Conservation (phyloP, 2,329 filamentous ascomycete species). For the Aspergillus uvarum region DNA sequence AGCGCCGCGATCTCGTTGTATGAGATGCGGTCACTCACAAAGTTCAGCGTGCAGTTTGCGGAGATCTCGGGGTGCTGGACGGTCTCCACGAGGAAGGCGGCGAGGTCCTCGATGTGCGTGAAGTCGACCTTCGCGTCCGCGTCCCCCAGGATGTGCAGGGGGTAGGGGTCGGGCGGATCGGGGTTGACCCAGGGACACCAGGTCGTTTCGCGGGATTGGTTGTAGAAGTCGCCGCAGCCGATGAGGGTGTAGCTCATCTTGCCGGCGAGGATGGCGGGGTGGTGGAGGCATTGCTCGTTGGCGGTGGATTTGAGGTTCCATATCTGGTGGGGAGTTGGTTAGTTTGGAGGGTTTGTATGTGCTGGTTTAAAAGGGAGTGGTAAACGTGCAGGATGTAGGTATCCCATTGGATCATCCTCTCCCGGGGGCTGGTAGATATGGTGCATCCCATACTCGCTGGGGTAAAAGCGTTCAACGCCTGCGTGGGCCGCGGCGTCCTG, state of each 20-base stretch:
- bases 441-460: background rate
- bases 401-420: background rate
- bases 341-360: background rate
- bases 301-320: background rate
- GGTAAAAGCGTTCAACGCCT: background rate
- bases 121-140: slow-evolving; percentile 25
- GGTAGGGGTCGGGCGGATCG: slow-evolving; percentile 18
- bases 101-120: slow-evolving; percentile 28
- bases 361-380: background rate
- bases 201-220: slow-evolving; percentile 27
- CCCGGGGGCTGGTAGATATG: background rate
- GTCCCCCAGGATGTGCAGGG: slow-evolving; percentile 25
- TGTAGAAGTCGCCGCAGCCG: slow-evolving; percentile 34
- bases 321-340: background rate
- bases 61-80: slow-evolving; percentile 23
- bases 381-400: background rate
- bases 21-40: slow-evolving; percentile 26
- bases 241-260: slow-evolving; percentile 30
- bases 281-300: background rate
- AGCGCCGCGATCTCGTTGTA: slow-evolving; percentile 22
- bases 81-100: slow-evolving; percentile 25
- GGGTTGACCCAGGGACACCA: slow-evolving; percentile 30
- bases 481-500: background rate
- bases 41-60: slow-evolving; percentile 25
- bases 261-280: background rate